Base-by-base conservation (phyloP, 2,329 filamentous ascomycete species). In the Aspergillus felis region DNA sequence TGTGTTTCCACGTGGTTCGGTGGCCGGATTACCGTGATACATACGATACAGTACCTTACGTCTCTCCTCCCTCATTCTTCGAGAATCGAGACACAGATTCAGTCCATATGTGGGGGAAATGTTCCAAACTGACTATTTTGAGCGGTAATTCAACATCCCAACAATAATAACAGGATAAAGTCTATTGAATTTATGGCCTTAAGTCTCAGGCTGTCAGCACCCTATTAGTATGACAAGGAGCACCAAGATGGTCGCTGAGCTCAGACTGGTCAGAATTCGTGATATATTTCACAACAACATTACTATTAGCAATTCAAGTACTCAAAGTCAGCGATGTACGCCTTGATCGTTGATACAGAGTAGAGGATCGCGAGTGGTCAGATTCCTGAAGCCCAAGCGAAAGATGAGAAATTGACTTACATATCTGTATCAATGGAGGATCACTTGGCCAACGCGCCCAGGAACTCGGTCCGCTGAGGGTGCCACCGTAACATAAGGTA, bases 1-100 rank as follows among this genome's bases (percentile, higher is more conserved):
- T 47, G 59, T 50, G 54, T 57, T 61, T 58, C 63, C 63, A 65
- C 63, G 63, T 65, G 63, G 63, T 61, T 60, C 54, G 56, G 55
- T 51, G 42, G 52, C 44, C 6, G 24, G 24, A 46, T 46, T 52
- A 59, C 51, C 54, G 44, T 52, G 53, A 59, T 58, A 57, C 58
- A 46, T 46, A 24, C 20, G 22, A 24, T 24, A 46, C 42, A 24
- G 8, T 25, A 24, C 20, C 20, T 24, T 47, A 38, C 32, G 4
- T 32, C 12, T 22, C 12, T 32, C 4, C 1, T 32, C 12, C 29
- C 29, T 32, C 29, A 2, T 2, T 32, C 14, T 32, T 2, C 14
- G 14, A 38, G 32, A 5, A 5, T 25, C 25, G 25, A 25, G 25
- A 25, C 24, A 25, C 4, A 25, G 25, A 25, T 25, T 25, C 14